A percentile compares a stretch with the other conserved stretches of the same genome.
Evolutionary conservation across 495 filamentous ascomycete genomes (phyloP).

Genomic region (Trichocladium antarcticum): DNA sequence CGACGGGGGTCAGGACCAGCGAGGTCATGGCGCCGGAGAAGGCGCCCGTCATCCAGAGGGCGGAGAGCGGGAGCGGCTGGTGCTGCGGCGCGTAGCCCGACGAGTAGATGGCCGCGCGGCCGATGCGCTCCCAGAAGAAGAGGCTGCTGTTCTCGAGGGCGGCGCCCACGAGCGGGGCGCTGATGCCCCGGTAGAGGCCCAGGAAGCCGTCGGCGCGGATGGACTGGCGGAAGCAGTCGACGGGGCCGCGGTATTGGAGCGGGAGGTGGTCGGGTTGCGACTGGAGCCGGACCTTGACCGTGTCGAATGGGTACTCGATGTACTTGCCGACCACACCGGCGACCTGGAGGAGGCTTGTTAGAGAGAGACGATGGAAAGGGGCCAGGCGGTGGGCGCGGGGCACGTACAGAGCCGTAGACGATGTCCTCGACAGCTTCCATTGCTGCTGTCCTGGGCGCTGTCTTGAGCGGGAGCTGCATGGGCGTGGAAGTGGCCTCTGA

Average conservation of each 20-base stretch:
- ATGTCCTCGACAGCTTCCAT: slow-evolving; percentile 71
- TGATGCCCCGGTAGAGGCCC: slow-evolving; percentile 87
- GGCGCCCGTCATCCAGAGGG: slow-evolving; percentile 64
- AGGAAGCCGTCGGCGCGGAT: slow-evolving; percentile 61
- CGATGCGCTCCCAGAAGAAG: slow-evolving; percentile 77
- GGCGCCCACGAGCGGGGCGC: slow-evolving; percentile 79
- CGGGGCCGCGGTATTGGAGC: slow-evolving; percentile 69
- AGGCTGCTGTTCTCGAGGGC: slow-evolving; percentile 88
- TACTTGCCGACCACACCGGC: slow-evolving; percentile 89
- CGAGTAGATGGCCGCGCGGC: slow-evolving; percentile 46
- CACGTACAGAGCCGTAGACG: slow-evolving; percentile 68
- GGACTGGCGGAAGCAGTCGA: slow-evolving; percentile 89
- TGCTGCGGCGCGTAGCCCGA: slow-evolving; percentile 44
- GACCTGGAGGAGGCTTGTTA: slow-evolving; percentile 37
- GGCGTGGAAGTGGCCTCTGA: slow-evolving; percentile 8
- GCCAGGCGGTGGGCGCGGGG: not conserved
- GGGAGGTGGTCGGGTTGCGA: slow-evolving; percentile 76
- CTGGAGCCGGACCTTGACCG: slow-evolving; percentile 76
- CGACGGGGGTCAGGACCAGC: slow-evolving; percentile 83
- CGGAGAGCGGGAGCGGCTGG: slow-evolving; percentile 53
- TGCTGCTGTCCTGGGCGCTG: slow-evolving; percentile 41
- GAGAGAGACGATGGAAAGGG: not conserved
- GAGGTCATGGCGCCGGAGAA: slow-evolving; percentile 85
- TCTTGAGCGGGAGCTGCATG: slow-evolving; percentile 11
- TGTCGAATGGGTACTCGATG: slow-evolving; percentile 98